Evolutionary conservation across 257 asterid genomes (phyloP), one percentile per base, ranked within the genome.

Genomic region (Fraxinus excelsior): DNA sequence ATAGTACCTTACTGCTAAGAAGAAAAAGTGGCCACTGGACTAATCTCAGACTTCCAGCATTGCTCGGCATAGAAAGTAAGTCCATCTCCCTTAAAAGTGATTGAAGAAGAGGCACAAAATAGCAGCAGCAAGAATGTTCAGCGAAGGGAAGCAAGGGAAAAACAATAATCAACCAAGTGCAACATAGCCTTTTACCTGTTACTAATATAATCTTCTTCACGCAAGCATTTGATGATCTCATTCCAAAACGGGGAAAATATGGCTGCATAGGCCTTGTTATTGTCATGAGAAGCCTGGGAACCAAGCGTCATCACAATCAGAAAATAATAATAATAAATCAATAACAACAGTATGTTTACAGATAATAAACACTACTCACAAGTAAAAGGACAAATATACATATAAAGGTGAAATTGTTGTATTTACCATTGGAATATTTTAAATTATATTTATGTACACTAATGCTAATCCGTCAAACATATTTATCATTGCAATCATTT

Each of bases 21-120:
- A 96, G 98, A 81, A 96, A 96, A 76, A 96, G 94, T 29, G 99
- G 99, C 99, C 99, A 96, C 76, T 96, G 99, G 42, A 96, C 99
- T 82, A 96, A 88, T 83, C 78, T 82, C 79, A 96, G 82, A 85
- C 94, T 96, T 84, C 99, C 99, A 60, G 79, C 82, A 84, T 96
- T 96, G 90, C 98, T 91, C 23, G 99, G 99, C 99, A 96, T 93
- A 29, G 91, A 93, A 82, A 96, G 97, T 80, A 96, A 92, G 89
- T 96, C 95, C 99, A 87, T 96, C 87, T 96, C 99, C 91, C 99
- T 96, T 51, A 28, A 64, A 71, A n/a, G 44, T 28, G 81, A 49
- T 72, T 65, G 62, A 18, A 60, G 44, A 37, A 67, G 73, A 62
- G 38, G 3, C 56, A 34, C 19, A 4, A 78, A 32, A 40, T 46